Percentiles rank a stretch among this genome's conserved stretches.
These are phyloP conservation scores for Glaciozyma martinii DNA, from an alignment of 768 basidiomycete species.

Conservation along the genomic window DNA sequence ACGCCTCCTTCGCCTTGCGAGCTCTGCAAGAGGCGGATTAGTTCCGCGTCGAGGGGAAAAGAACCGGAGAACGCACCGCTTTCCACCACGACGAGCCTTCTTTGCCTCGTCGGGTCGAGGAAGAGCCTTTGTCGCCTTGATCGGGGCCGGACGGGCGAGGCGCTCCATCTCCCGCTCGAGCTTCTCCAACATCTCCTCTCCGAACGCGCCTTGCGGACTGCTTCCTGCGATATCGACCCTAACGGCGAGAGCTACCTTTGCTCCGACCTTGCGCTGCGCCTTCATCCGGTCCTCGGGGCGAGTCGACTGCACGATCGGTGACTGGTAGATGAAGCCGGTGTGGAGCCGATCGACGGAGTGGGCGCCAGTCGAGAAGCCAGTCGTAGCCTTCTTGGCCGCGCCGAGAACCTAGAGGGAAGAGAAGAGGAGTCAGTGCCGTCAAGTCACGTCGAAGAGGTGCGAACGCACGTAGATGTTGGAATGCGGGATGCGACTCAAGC, in stretches of 20 bases:
- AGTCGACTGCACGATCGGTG: constrained; percentile 71
- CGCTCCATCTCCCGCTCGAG: constrained; percentile 89
- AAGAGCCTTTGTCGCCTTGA: constrained; percentile 84
- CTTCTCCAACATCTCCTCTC: constrained; percentile 67
- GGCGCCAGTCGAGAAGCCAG: constrained; percentile 79
- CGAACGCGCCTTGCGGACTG: constrained; percentile 71
- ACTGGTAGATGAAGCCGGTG: constrained; percentile 95
- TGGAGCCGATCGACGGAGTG: constrained; percentile 60
- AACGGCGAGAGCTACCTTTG: constrained; percentile 80
- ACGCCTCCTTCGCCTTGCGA: constrained; percentile 95
- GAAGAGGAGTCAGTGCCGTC: background rate
- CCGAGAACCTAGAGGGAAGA: constrained; percentile 63
- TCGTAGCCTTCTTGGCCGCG: constrained; percentile 81
- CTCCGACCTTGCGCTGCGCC: constrained; percentile 85
- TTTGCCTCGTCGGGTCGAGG: constrained; percentile 92
- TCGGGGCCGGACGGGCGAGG: constrained; percentile 84
- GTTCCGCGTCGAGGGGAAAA: background rate
- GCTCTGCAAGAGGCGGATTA: constrained; percentile 50
- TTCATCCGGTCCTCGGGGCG: constrained; percentile 84
- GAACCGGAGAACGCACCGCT: constrained; percentile 53
- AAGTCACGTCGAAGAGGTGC: no score
- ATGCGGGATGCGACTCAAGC: constrained; percentile 84
- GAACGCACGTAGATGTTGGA: constrained; percentile 89
- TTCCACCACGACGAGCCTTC: constrained; percentile 83
- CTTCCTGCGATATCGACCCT: constrained; percentile 87